phyloP scores from a whole-genome alignment of 441 rosid species.

The Rhodomyrtus psidioides region DNA sequence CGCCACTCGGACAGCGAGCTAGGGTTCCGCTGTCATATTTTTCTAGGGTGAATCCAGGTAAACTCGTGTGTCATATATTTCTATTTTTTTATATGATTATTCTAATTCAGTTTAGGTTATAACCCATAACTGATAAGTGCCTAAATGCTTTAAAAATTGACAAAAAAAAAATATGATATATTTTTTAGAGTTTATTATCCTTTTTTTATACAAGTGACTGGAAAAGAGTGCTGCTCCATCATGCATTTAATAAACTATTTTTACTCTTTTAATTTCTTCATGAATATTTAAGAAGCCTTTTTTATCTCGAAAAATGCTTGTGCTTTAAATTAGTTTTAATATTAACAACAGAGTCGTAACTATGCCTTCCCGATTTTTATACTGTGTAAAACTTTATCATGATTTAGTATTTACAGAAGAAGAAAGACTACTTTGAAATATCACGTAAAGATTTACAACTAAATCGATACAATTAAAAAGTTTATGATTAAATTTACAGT shows the following conservation, averaged over 20 bases:
- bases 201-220: too few relatives aligned
- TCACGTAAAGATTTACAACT: background rate
- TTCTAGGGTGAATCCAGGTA: too few relatives aligned
- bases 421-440: background rate
- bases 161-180: background rate
- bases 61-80: too few relatives aligned
- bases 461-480: background rate
- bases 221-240: background rate
- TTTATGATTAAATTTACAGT: accelerated
- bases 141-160: background rate
- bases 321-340: background rate
- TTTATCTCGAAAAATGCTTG: background rate
- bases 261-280: background rate
- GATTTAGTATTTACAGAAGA: background rate
- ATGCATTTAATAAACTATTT: background rate
- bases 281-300: background rate
- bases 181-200: background rate
- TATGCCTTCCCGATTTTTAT: background rate
- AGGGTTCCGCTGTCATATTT: too few relatives aligned
- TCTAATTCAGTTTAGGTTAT: too few relatives aligned
- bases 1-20: too few relatives aligned
- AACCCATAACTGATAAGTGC: background rate
- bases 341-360: background rate
- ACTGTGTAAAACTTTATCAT: background rate
- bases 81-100: too few relatives aligned